Conservation (phyloP, 176 grass and related monocot species). For the Pharus latifolius region DNA sequence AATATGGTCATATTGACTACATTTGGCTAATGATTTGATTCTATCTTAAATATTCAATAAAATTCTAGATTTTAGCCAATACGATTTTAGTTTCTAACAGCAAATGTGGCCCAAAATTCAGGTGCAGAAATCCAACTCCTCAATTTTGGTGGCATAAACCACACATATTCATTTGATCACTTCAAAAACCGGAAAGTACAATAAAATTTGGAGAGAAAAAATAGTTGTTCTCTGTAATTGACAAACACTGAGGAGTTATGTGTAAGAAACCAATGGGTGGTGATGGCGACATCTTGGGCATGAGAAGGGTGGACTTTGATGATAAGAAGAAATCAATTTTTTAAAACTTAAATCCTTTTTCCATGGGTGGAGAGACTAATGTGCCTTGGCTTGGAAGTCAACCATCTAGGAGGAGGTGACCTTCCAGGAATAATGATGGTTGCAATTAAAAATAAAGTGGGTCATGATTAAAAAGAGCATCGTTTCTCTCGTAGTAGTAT, state of each 20-base stretch:
- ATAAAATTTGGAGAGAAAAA: too few relatives aligned
- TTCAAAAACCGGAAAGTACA: too few relatives aligned
- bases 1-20: too few relatives aligned
- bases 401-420: constrained; percentile 4
- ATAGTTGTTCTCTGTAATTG: background rate
- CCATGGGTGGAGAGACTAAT: background rate
- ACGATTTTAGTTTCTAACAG: too few relatives aligned
- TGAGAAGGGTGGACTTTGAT: constrained; percentile 43
- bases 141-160: too few relatives aligned
- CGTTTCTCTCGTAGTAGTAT: constrained; percentile 9
- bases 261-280: background rate
- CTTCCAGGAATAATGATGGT: constrained; percentile 6
- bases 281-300: constrained; percentile 15
- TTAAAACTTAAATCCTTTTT: constrained; percentile 9
- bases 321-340: constrained; percentile 20
- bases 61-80: too few relatives aligned
- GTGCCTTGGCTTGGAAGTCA: constrained; percentile 43
- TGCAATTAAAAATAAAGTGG: background rate
- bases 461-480: constrained; percentile 14
- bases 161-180: too few relatives aligned
- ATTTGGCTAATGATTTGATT: too few relatives aligned
- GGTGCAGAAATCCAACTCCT: too few relatives aligned
- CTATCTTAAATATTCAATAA: too few relatives aligned
- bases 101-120: too few relatives aligned
- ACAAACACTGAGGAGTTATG: background rate